phyloP scores from a whole-genome alignment of 495 filamentous ascomycete species.

The Tuber aestivum region DNA sequence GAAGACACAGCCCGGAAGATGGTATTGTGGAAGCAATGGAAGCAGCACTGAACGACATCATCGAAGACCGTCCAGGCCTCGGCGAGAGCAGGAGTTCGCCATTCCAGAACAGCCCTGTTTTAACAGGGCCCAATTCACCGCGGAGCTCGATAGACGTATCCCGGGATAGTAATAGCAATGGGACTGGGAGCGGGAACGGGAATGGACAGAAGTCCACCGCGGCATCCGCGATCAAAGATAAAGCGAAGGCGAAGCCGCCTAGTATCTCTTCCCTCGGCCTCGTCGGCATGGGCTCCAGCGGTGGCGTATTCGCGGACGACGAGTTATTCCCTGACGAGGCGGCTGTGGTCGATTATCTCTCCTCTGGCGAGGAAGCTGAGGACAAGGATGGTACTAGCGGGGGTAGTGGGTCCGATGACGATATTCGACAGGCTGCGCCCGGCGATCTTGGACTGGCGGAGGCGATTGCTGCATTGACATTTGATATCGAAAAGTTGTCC shows the following conservation, averaged over 20 bases:
- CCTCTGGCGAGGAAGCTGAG: constrained; percentile 22
- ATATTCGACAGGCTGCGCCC: constrained; percentile 89
- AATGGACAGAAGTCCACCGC: constrained; percentile 9
- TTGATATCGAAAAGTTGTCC: constrained; percentile 81
- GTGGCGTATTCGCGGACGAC: constrained; percentile 75
- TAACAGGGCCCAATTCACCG: constrained; percentile 30
- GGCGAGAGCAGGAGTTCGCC: constrained; percentile 11
- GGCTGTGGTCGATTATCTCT: constrained; percentile 16
- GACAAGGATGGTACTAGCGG: constrained; percentile 21
- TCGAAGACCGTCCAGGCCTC: constrained; percentile 55
- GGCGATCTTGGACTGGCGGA: constrained; percentile 92
- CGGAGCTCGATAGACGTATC: constrained; percentile 36
- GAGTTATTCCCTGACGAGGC: constrained; percentile 84
- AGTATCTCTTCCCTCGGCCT: constrained; percentile 88
- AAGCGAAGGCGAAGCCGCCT: constrained; percentile 55
- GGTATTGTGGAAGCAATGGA: constrained; percentile 84
- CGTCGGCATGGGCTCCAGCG: constrained; percentile 69
- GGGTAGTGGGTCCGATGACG: constrained; percentile 60
- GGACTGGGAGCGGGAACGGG: constrained; percentile 5
- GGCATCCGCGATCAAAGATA: constrained; percentile 48
- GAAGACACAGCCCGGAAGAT: constrained; percentile 44
- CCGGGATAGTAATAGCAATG: constrained; percentile 21
- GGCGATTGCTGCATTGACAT: constrained; percentile 74
- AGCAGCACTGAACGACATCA: constrained; percentile 86
- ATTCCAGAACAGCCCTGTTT: constrained; percentile 22